These are phyloP conservation scores for Erysimum cheiranthoides DNA, from an alignment of 345 rosid genomes.

Conservation along the genomic window DNA sequence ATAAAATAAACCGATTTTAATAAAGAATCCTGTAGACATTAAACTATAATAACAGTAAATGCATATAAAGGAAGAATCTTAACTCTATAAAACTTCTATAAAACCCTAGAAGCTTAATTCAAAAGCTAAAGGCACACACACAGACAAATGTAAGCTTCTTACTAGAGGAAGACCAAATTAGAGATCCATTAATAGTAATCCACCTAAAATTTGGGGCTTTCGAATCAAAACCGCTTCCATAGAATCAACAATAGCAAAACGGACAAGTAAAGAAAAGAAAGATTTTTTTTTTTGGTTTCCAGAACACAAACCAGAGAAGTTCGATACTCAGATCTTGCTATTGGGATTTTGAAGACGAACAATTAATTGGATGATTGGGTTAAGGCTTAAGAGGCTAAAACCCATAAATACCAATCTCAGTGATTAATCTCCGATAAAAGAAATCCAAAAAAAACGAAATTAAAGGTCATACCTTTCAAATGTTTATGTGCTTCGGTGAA, in stretches of 20 bases:
- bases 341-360: background rate
- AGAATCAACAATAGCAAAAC: constrained; percentile 13
- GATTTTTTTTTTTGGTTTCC: background rate
- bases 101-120: constrained; percentile 18
- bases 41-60: constrained; percentile 3
- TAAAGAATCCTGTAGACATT: constrained; percentile 3
- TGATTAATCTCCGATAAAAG: constrained; percentile 9
- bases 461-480: constrained; percentile 42
- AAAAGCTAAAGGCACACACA: constrained; percentile 20
- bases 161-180: background rate
- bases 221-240: background rate
- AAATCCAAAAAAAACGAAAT: background rate
- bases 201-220: background rate
- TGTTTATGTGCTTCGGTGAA: constrained; percentile 22
- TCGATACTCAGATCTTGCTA: constrained; percentile 1
- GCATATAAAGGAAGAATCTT: background rate
- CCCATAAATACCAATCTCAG: constrained; percentile 22
- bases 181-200: background rate
- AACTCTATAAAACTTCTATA: constrained; percentile 19
- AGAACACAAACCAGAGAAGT: constrained; percentile 25
- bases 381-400: background rate
- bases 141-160: constrained; percentile 1
- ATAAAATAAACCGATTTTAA: background rate
- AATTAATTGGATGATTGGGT: background rate
- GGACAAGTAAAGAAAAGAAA: background rate